Evolutionary conservation across 108 stramenopile genomes (phyloP), one percentile per base, ranked within the genome.

Genomic region (Nitzschia inconspicua): DNA sequence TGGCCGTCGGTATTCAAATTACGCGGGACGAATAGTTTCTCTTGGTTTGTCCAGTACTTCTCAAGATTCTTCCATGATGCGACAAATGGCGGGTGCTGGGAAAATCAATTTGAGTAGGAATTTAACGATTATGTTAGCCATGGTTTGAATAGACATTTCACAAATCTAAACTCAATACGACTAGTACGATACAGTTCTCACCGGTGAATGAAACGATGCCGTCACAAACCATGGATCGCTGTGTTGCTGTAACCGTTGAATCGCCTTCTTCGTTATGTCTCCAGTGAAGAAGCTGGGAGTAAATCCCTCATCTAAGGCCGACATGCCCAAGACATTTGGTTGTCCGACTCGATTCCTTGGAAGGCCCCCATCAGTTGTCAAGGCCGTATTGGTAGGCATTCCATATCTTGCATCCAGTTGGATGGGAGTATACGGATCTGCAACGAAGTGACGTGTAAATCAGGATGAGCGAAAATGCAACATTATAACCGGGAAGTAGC

Each of bases 71-170:
- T 31, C 39, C 14, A 16, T 13, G 52, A 20, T 16, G 35, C 24
- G 13, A 64, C 18, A 8, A 37, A 37, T 14, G 63, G 63, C n/a
- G 63, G 44, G 22, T 64, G 63, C 18, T 51, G 63, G 27, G n/a
- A n/a, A n/a, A n/a, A n/a, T n/a, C n/a, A n/a, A n/a, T n/a, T n/a
- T n/a, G n/a, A n/a, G n/a, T n/a, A n/a, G n/a, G n/a, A n/a, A n/a
- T n/a, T n/a, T n/a, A n/a, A n/a, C n/a, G n/a, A n/a, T n/a, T n/a
- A n/a, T n/a, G n/a, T n/a, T n/a, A n/a, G n/a, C n/a, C n/a, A n/a
- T n/a, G n/a, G n/a, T n/a, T n/a, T n/a, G n/a, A n/a, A n/a, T n/a
- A n/a, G n/a, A n/a, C n/a, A n/a, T n/a, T n/a, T n/a, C n/a, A n/a
- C n/a, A n/a, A n/a, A n/a, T n/a, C n/a, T n/a, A n/a, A n/a, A n/a